phyloP scores from a whole-genome alignment of 345 rosid genomes.

The Draba incana region DNA sequence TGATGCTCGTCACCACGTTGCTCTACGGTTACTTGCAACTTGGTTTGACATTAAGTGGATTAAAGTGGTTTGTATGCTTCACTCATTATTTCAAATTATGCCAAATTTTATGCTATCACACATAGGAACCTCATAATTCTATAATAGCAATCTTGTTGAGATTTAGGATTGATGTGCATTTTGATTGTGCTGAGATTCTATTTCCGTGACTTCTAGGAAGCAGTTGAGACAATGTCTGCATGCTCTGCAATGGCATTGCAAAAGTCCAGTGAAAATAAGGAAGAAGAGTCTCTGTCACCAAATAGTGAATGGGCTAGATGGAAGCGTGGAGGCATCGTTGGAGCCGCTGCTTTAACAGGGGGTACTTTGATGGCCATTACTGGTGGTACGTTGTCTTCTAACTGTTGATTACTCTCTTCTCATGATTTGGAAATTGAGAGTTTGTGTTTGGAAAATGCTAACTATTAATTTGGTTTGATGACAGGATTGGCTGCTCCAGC shows the following conservation, averaged over 20 bases:
- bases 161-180: neutral
- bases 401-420: constrained; percentile 3
- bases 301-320: constrained; percentile 67
- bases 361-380: constrained; percentile 94
- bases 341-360: constrained; percentile 96
- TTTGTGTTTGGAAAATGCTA: neutral
- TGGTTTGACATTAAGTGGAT: constrained; percentile 88
- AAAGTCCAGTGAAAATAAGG: constrained; percentile 61
- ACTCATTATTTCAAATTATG: neutral
- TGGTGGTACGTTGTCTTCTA: constrained; percentile 61
- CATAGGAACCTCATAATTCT: neutral
- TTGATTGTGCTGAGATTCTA: constrained; percentile 1
- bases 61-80: constrained; percentile 65
- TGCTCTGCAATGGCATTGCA: constrained; percentile 90
- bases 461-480: neutral
- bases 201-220: constrained; percentile 31
- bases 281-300: constrained; percentile 53
- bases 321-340: constrained; percentile 97
- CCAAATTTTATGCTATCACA: neutral
- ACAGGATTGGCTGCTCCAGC: constrained; percentile 99
- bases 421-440: neutral
- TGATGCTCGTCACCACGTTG: constrained; percentile 94
- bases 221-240: constrained; percentile 79
- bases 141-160: constrained; percentile 6
- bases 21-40: constrained; percentile 75